A percentile compares a stretch with the other conserved stretches of the same genome.
Conservation (phyloP, 2,329 filamentous ascomycete species). For the Monascus ruber region DNA sequence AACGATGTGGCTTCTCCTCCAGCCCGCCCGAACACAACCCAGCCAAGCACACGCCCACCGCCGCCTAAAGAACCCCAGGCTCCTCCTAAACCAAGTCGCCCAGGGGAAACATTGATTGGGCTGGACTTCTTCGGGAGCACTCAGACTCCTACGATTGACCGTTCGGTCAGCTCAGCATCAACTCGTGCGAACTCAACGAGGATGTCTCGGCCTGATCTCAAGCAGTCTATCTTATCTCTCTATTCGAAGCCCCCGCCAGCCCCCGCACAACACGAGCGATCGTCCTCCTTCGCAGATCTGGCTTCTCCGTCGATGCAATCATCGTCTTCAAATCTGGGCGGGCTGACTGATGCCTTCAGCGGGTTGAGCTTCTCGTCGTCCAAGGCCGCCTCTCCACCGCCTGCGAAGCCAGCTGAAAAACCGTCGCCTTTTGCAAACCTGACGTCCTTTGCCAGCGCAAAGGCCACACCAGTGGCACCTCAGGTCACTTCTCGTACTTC, state of each 20-base stretch:
- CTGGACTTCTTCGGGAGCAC: constrained; percentile 80
- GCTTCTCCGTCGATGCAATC: constrained; percentile 38
- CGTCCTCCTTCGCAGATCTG: constrained; percentile 57
- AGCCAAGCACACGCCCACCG: constrained; percentile 54
- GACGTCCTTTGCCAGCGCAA: constrained; percentile 41
- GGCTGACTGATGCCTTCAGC: constrained; percentile 72
- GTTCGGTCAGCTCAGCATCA: constrained; percentile 70
- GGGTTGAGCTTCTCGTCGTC: constrained; percentile 50
- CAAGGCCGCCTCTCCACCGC: constrained; percentile 24
- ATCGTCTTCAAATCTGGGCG: constrained; percentile 40
- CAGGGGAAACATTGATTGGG: constrained; percentile 75
- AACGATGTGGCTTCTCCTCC: constrained; percentile 51
- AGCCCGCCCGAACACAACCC: constrained; percentile 60
- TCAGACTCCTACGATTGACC: constrained; percentile 54
- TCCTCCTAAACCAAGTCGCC: constrained; percentile 51
- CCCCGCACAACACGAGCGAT: constrained; percentile 43
- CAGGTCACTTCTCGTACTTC: constrained; percentile 39
- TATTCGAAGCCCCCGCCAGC: constrained; percentile 72
- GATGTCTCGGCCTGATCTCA: constrained; percentile 80
- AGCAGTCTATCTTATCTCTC: constrained; percentile 91
- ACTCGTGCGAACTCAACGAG: constrained; percentile 44
- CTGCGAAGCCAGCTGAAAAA: constrained; percentile 35
- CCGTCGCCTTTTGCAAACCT: constrained; percentile 55
- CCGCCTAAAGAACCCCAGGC: constrained; percentile 55
- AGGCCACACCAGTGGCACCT: constrained; percentile 33